Evolutionary conservation across 192 early-diverging fungal genomes (phyloP).

Genomic region (Mortierella hygrophila): DNA sequence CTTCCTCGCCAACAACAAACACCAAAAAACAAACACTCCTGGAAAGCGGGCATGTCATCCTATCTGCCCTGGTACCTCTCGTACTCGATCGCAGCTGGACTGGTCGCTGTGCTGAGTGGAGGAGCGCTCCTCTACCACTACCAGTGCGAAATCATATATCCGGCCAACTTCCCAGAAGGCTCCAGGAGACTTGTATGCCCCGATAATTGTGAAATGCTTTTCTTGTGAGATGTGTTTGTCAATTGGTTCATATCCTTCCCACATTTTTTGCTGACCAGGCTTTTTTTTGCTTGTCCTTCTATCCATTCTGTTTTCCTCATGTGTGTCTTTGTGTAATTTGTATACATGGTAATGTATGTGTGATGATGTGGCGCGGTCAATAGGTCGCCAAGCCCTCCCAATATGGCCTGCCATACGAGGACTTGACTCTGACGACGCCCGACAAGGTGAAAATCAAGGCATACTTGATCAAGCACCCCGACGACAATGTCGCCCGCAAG

Average conservation of each 20-base stretch:
- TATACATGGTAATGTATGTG: neutral
- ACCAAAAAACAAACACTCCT: neutral
- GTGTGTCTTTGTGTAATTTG: neutral
- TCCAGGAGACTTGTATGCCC: conserved; percentile 60
- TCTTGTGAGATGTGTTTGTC: neutral
- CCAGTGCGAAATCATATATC: conserved; percentile 85
- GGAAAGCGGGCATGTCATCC: conserved; percentile 22
- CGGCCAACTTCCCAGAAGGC: conserved; percentile 70
- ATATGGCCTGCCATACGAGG: conserved; percentile 72
- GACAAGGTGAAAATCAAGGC: conserved; percentile 86
- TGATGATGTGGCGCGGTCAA: neutral
- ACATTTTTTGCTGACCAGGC: neutral
- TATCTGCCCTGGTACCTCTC: conserved; percentile 61
- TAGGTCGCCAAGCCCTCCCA: conserved; percentile 80
- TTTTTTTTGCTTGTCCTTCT: neutral
- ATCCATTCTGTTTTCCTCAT: neutral
- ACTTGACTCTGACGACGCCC: conserved; percentile 78
- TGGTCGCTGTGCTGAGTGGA: conserved; percentile 58
- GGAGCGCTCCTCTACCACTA: conserved; percentile 73
- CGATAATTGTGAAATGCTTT: neutral
- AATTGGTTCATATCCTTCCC: neutral
- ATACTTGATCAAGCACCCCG: conserved; percentile 78
- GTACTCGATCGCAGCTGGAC: conserved; percentile 60
- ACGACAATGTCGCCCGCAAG: conserved; percentile 64
- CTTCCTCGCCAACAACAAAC: neutral